Conservation (phyloP, 1,139 yeast genomes). For the Eremothecium gossypii region DNA sequence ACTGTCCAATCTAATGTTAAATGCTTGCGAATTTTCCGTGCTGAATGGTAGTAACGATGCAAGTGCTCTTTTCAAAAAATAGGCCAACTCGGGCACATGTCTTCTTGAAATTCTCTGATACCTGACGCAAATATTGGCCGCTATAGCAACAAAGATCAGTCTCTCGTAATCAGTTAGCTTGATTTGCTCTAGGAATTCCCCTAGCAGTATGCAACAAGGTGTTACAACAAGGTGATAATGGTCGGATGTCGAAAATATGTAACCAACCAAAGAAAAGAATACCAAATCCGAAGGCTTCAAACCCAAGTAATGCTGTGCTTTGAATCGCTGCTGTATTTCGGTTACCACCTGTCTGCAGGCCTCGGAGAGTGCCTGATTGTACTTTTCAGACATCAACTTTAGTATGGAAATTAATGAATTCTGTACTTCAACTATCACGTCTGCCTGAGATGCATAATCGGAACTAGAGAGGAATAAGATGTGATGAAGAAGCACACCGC, state of each 20-base stretch:
- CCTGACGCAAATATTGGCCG: constrained; percentile 54
- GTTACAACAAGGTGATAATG: constrained; percentile 88
- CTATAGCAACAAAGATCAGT: constrained; percentile 44
- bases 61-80: constrained; percentile 48
- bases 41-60: constrained; percentile 35
- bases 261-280: constrained; percentile 62
- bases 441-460: constrained; percentile 22
- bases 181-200: constrained; percentile 54
- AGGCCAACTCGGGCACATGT: constrained; percentile 67
- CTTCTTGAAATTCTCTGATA: constrained; percentile 79
- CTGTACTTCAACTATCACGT: constrained; percentile 29
- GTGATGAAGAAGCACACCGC: constrained; percentile 57
- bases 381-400: constrained; percentile 54
- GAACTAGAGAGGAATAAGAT: constrained; percentile 43
- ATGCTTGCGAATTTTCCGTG: constrained; percentile 7
- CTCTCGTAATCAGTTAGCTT: constrained; percentile 34
- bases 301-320: constrained; percentile 15
- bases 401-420: constrained; percentile 44
- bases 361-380: constrained; percentile 54
- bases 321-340: constrained; percentile 41
- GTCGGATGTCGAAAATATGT: constrained; percentile 85
- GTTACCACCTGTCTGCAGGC: constrained; percentile 41
- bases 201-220: constrained; percentile 66
- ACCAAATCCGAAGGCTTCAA: constrained; percentile 43
- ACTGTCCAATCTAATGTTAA: constrained; percentile 20